Evolutionary conservation across 2,329 filamentous ascomycete species (phyloP).

Genomic region (Ascocoryne sarcoides): DNA sequence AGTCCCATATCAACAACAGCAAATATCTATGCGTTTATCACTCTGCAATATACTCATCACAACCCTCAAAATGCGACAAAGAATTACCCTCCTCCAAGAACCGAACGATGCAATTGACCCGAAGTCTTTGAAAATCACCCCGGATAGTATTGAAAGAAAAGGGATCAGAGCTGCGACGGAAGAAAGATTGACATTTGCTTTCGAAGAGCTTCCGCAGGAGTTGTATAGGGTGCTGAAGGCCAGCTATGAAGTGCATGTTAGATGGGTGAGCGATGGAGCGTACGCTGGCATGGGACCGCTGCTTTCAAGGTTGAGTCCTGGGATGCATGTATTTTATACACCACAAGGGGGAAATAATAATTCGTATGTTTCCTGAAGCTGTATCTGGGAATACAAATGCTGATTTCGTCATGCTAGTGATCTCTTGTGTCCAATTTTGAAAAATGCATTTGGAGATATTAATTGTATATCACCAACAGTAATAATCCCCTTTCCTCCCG

Average conservation of each 20-base stretch:
- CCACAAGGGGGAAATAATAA: slow-evolving; percentile 33
- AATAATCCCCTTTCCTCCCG: slow-evolving; percentile 8
- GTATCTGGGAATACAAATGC: slow-evolving; percentile 4
- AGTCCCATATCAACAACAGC: slow-evolving; percentile 1
- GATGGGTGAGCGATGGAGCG: slow-evolving; percentile 57
- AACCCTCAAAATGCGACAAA: slow-evolving; percentile 53
- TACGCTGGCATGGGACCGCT: slow-evolving; percentile 61
- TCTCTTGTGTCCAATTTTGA: slow-evolving; percentile 49
- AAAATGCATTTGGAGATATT: slow-evolving; percentile 45
- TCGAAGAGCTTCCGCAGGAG: slow-evolving; percentile 65
- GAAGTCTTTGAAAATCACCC: slow-evolving; percentile 48
- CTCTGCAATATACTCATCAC: neutral
- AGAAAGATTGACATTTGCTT: slow-evolving; percentile 64
- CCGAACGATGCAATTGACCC: slow-evolving; percentile 58
- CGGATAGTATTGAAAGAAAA: slow-evolving; percentile 44
- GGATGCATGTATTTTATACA: slow-evolving; percentile 73
- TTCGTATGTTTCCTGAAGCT: slow-evolving; percentile 12
- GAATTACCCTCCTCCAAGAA: slow-evolving; percentile 69
- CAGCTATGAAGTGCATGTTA: slow-evolving; percentile 66
- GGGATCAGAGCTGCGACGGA: slow-evolving; percentile 64
- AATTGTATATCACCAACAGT: slow-evolving; percentile 47
- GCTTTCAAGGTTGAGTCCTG: slow-evolving; percentile 65
- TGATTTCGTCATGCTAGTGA: slow-evolving; percentile 28
- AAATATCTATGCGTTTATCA: too few relatives aligned
- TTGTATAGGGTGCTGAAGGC: slow-evolving; percentile 52